phyloP scores from a whole-genome alignment of 108 stramenopile genomes.

The Pseudonitzschia multiseries region DNA sequence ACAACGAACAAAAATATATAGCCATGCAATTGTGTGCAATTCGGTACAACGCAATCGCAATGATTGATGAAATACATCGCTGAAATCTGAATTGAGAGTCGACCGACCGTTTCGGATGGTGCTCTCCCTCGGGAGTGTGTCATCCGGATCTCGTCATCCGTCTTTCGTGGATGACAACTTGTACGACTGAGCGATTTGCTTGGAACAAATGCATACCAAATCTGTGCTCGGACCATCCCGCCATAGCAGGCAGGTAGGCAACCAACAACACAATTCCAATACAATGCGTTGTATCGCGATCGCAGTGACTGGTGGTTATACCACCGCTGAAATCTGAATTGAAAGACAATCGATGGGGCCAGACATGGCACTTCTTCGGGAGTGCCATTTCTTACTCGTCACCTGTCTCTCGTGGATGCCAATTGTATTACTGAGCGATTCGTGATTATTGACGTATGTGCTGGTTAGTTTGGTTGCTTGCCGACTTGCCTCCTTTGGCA shows the following conservation, averaged over 20 bases:
- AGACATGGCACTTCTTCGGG: no score
- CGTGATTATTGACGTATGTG: neutral
- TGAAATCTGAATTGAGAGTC: slow-evolving; percentile 4
- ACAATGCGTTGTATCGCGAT: no score
- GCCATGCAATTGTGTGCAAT: no score
- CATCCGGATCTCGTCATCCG: neutral
- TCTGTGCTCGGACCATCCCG: neutral
- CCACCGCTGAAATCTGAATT: no score
- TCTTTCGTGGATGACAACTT: neutral
- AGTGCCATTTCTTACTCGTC: neutral
- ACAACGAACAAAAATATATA: no score
- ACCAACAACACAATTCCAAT: no score
- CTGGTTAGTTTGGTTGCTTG: neutral
- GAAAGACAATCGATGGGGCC: no score
- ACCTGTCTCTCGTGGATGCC: neutral
- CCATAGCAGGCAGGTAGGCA: neutral
- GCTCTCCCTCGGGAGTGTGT: neutral
- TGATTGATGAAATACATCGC: slow-evolving; percentile 5
- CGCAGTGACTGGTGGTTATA: no score
- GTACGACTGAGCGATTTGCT: neutral
- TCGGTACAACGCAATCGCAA: neutral
- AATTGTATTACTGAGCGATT: slow-evolving; percentile 5
- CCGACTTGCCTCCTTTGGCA: no score
- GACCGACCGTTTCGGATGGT: neutral
- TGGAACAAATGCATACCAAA: neutral